These are phyloP conservation scores for Penicillium soppii DNA, from an alignment of 495 filamentous ascomycete species.

Conservation along the genomic window DNA sequence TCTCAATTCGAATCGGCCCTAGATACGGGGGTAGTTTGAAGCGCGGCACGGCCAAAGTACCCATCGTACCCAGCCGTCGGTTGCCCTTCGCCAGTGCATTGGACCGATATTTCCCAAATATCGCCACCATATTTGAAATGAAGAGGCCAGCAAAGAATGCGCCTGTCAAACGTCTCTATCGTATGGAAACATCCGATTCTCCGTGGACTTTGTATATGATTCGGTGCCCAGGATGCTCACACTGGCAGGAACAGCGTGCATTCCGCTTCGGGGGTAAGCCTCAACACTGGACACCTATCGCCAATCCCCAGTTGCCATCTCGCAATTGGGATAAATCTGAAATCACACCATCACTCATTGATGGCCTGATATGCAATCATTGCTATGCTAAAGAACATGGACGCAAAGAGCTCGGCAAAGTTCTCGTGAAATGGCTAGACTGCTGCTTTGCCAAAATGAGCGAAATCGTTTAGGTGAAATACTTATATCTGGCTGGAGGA, in stretches of 20 bases:
- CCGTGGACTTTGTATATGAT: constrained; percentile 4
- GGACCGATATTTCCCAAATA: constrained; percentile 7
- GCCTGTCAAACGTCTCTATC: neutral
- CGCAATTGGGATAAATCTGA: neutral
- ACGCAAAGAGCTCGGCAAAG: neutral
- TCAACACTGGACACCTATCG: neutral
- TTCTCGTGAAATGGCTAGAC: neutral
- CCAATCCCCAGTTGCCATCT: too few species aligned
- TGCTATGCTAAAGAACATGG: neutral
- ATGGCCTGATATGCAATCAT: neutral
- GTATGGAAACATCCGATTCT: neutral
- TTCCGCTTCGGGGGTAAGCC: neutral
- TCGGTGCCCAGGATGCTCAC: neutral
- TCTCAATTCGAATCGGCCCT: neutral
- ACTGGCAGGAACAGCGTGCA: constrained; percentile 7
- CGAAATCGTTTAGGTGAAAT: neutral
- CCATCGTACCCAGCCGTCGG: constrained; percentile 1
- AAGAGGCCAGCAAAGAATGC: neutral
- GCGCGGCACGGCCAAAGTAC: constrained; percentile 2
- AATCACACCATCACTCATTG: neutral
- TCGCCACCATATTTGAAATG: neutral
- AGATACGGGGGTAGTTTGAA: neutral
- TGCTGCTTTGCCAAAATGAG: neutral
- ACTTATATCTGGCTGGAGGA: neutral
- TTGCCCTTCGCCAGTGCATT: neutral